Evolutionary conservation across 257 asterid genomes (phyloP).

Genomic region (Buddleja alternifolia): DNA sequence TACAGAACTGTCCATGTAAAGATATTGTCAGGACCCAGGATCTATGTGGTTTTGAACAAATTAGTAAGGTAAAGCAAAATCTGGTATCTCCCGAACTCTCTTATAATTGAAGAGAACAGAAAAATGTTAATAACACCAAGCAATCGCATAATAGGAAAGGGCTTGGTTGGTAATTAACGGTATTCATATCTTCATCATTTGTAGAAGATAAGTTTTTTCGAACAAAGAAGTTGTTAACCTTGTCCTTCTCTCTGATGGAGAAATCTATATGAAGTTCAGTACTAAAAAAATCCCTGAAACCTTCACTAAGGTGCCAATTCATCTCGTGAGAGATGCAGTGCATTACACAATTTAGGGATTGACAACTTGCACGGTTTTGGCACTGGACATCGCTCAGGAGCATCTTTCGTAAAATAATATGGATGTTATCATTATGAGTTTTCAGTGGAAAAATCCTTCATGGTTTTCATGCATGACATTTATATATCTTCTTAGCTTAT

Average conservation of each 20-base stretch:
- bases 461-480: neutral
- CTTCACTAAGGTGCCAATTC: neutral
- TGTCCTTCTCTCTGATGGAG: neutral
- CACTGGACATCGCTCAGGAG: neutral
- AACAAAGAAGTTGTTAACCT: neutral
- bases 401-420: neutral
- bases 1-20: no score
- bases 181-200: neutral
- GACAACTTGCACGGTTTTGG: neutral
- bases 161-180: neutral
- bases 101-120: neutral
- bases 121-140: neutral
- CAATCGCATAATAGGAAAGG: neutral
- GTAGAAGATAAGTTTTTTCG: neutral
- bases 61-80: neutral
- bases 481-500: neutral
- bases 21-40: no score
- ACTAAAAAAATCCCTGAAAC: neutral
- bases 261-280: slow-evolving; percentile 2
- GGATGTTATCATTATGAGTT: neutral
- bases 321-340: neutral
- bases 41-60: no score
- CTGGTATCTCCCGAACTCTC: neutral
- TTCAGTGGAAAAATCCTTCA: neutral
- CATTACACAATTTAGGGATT: neutral